Evolutionary conservation across 192 early-diverging fungal genomes (phyloP), one percentile per base, ranked within the genome.

Genomic region (Coemansia sp.): DNA sequence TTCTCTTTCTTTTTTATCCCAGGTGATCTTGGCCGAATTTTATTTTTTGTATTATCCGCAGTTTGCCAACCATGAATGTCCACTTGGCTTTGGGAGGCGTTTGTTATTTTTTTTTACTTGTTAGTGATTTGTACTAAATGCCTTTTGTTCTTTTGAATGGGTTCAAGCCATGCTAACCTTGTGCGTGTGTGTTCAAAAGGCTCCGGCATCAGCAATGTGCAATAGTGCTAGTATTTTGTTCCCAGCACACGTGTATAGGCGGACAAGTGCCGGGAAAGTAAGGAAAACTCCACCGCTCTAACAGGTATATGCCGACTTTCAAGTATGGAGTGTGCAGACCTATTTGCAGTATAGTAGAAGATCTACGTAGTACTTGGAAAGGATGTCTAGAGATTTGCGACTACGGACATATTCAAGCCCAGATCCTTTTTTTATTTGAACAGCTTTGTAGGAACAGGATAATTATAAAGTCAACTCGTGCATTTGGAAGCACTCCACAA

Each of bases 221-320:
- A 57, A 57, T 57, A 57, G 53, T 57, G 53, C 53, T 9, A 31
- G 29, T 24, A 57, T 57, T 57, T 31, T 31, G 53, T 57, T 57
- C 53, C 53, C 53, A 57, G 27, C 53, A 29, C 47, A 2, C 22
- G 47, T 8, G 47, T 20, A n/a, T 11, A 43, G 41, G 41, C 41
- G 15, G 41, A 43, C 10, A 43, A n/a, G 18, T 47, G 46, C 3
- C 46, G 46, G 46, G 4, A 47, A 47, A 57, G 29, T 31, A 31
- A 57, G 8, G 24, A 27, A 24, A 53, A 57, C 22, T 27, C 53
- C 53, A 13, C 9, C 53, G 27, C 53, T 31, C 53, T 24, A 31
- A 31, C 53, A 57, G 53, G 53, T 12, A 50, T 50, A 50, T 50
- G 18, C 47, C 47, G 15, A 15, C 41, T 43, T 43, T 43, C 41